Conservation (phyloP, 495 filamentous ascomycete species). For the Penicillium daleae region DNA sequence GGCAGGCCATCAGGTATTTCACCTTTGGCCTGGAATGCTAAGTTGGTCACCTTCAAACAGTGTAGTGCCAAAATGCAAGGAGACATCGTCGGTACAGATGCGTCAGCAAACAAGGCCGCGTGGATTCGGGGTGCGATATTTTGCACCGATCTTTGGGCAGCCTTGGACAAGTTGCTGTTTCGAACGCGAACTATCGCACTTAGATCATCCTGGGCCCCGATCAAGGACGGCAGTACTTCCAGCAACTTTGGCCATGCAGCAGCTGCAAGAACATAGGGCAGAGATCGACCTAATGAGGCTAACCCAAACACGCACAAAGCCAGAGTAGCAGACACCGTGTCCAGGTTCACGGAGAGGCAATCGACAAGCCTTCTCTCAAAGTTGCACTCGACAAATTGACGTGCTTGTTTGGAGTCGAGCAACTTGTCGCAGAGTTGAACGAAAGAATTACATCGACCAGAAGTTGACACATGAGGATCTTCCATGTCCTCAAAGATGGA, state of each 20-base stretch:
- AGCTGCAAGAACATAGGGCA: constrained; percentile 33
- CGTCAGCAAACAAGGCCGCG: constrained; percentile 28
- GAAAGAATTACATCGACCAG: constrained; percentile 55
- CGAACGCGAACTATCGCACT: constrained; percentile 21
- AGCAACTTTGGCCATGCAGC: constrained; percentile 42
- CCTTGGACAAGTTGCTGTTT: constrained; percentile 32
- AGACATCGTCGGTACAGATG: constrained; percentile 26
- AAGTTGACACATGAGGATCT: constrained; percentile 50
- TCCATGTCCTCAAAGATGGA: constrained; percentile 85
- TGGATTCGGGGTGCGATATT: constrained; percentile 27
- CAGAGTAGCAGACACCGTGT: constrained; percentile 38
- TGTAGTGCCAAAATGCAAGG: constrained; percentile 38
- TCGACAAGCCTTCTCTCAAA: constrained; percentile 68
- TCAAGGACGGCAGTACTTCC: constrained; percentile 28
- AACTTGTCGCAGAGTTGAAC: constrained; percentile 77
- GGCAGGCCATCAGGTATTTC: constrained; percentile 32
- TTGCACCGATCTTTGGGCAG: constrained; percentile 36
- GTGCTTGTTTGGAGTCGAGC: constrained; percentile 63
- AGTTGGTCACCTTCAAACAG: constrained; percentile 33
- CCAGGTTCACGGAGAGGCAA: constrained; percentile 31
- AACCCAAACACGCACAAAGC: constrained; percentile 40
- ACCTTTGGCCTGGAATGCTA: constrained; percentile 34
- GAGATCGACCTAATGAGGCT: constrained; percentile 26
- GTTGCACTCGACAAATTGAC: constrained; percentile 77
- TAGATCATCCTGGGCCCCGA: constrained; percentile 36